Evolutionary conservation across 140 eudicot genomes (phyloP).

Genomic region (Anethum foeniculum): DNA sequence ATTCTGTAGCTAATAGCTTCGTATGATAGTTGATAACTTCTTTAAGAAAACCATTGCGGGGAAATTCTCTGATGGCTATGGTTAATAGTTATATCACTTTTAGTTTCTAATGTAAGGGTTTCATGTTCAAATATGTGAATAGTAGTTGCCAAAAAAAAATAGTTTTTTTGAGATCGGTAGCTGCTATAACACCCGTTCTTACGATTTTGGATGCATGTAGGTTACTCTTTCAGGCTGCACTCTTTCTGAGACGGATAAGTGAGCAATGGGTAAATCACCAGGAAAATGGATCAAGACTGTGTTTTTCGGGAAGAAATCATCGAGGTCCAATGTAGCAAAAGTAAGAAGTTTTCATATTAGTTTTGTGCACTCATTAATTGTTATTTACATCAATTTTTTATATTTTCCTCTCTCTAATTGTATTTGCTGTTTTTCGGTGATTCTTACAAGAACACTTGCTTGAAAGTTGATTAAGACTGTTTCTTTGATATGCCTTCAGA

Average conservation of each 20-base stretch:
- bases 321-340: constrained; percentile 61
- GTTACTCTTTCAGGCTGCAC: constrained; percentile 16
- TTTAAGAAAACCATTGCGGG: background rate
- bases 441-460: background rate
- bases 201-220: constrained; percentile 18
- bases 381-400: background rate
- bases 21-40: background rate
- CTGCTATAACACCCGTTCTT: background rate
- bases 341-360: constrained; percentile 30
- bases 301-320: constrained; percentile 72
- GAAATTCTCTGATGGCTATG: background rate
- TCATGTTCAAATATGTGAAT: background rate
- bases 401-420: background rate
- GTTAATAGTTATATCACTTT: background rate
- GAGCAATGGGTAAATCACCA: constrained; percentile 73
- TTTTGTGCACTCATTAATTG: background rate
- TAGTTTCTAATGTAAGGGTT: background rate
- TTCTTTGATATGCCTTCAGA: background rate
- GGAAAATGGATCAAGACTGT: constrained; percentile 90
- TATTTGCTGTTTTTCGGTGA: background rate
- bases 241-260: constrained; percentile 7
- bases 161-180: background rate
- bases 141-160: background rate
- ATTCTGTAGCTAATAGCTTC: background rate
- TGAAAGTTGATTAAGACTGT: background rate